Percentiles rank a stretch among this genome's conserved stretches.
These are phyloP conservation scores for Mycogone perniciosa DNA, from an alignment of 2,329 filamentous ascomycete genomes.

Conservation along the genomic window DNA sequence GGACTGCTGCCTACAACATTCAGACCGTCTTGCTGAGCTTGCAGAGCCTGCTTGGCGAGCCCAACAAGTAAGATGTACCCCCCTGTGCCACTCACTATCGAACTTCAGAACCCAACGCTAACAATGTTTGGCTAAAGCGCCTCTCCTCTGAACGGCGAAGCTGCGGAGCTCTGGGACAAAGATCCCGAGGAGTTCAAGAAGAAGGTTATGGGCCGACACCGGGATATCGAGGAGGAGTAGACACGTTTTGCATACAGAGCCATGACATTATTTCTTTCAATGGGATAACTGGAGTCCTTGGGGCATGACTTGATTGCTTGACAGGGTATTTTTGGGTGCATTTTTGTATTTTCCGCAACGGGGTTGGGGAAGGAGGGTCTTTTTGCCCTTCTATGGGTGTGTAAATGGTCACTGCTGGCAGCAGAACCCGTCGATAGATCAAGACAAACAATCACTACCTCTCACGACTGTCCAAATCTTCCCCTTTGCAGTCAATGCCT, in stretches of 20 bases:
- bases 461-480: conserved; percentile 3
- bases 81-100: neutral
- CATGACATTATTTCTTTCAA: conserved; percentile 20
- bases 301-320: conserved; percentile 26
- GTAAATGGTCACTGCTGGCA: conserved; percentile 9
- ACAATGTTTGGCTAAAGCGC: conserved; percentile 49
- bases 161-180: conserved; percentile 91
- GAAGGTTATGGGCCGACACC: conserved; percentile 57
- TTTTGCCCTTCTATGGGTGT: conserved; percentile 4
- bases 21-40: conserved; percentile 87
- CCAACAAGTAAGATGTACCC: conserved; percentile 74
- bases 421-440: conserved; percentile 11
- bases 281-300: conserved; percentile 39
- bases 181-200: conserved; percentile 82
- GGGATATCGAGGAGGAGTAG: conserved; percentile 56
- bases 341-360: conserved; percentile 17
- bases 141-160: conserved; percentile 91
- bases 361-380: conserved; percentile 8
- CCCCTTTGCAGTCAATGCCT: neutral
- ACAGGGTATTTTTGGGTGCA: conserved; percentile 28
- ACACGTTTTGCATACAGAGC: conserved; percentile 2
- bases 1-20: conserved; percentile 96
- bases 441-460: conserved; percentile 13
- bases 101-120: conserved; percentile 12
- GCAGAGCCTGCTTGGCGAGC: conserved; percentile 91